Evolutionary conservation across 108 stramenopile species (phyloP), one percentile per base, ranked within the genome.

Genomic region (Fragilariopsis cylindrus): DNA sequence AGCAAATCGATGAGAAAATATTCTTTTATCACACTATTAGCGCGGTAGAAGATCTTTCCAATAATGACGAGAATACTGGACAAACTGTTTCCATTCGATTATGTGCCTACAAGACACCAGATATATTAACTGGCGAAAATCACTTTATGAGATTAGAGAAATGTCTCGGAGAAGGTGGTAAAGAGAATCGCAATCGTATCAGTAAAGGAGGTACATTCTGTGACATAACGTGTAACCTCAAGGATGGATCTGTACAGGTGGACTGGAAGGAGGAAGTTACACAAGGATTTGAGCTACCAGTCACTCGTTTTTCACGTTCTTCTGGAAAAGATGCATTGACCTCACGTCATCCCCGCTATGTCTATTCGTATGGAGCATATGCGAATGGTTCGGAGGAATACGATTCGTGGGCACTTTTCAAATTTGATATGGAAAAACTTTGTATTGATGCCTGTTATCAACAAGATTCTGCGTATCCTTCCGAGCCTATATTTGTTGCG

Each of bases 221-320:
- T 50, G 81, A 81, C 44, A 62, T 77, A 21, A 60, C 43, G 30
- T 78, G 76, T 30, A 53, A 81, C 66, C 48, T 81, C 0, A 6
- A 44, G 6, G 15, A 68, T 18, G 18, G 65, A 11, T 42, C 48
- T 12, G 58, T 75, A 5, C 7, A 41, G 6, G 66, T 81, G 4
- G 46, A 69, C 7, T 78, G 81, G 81, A 71, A 76, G 3, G 70
- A 76, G 13, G 70, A 64, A 15, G 72, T 64, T 7, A 11, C 12
- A 67, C 81, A 81, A 48, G 81, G 81, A 5, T 81, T 78, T 60
- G 81, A 81, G 65, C 65, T 81, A 45, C 81, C 81, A 5, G 65
- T 71, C 4, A 77, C 76, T 21, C 55, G 81, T 12, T 81, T 74
- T 67, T 78, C 72, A 19, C 53, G 81, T 12, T 7, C 75, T 7